phyloP scores from a whole-genome alignment of 345 rosid genomes.

The Aquilaria sinensis region DNA sequence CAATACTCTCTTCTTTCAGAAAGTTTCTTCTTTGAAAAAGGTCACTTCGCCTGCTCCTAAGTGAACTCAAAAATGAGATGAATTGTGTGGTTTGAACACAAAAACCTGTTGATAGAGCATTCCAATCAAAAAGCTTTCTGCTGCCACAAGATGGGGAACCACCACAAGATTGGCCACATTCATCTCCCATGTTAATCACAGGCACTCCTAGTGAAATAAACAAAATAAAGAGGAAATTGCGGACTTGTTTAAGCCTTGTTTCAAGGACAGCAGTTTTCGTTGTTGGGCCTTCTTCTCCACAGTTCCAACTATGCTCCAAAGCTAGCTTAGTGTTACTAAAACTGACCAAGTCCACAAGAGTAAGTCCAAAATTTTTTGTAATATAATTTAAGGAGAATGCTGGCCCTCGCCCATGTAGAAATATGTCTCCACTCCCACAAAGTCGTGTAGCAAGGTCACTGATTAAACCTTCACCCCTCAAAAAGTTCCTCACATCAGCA shows the following conservation, averaged over 20 bases:
- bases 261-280: slow-evolving; percentile 58
- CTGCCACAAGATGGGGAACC: slow-evolving; percentile 54
- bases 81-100: slow-evolving; percentile 61
- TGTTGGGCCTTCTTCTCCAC: slow-evolving; percentile 94
- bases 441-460: slow-evolving; percentile 84
- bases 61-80: slow-evolving; percentile 61
- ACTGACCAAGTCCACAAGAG: slow-evolving; percentile 88
- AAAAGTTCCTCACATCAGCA: slow-evolving; percentile 56
- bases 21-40: slow-evolving; percentile 59
- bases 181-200: slow-evolving; percentile 92
- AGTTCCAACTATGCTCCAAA: slow-evolving; percentile 88
- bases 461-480: slow-evolving; percentile 63
- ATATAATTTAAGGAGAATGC: slow-evolving; percentile 74
- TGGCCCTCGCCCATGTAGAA: slow-evolving; percentile 83
- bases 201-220: slow-evolving; percentile 80
- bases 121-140: slow-evolving; percentile 68
- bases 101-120: slow-evolving; percentile 48
- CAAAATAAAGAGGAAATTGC: slow-evolving; percentile 69
- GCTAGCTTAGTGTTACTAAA: slow-evolving; percentile 47
- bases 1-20: slow-evolving; percentile 62
- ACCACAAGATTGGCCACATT: slow-evolving; percentile 74
- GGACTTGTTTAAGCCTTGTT: slow-evolving; percentile 78
- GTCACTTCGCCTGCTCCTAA: slow-evolving; percentile 60
- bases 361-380: slow-evolving; percentile 69
- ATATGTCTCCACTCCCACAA: slow-evolving; percentile 86